Evolutionary conservation across 164 flowering plant genomes (phyloP), one percentile per base, ranked within the genome.

Genomic region (Macadamia tetraphylla): DNA sequence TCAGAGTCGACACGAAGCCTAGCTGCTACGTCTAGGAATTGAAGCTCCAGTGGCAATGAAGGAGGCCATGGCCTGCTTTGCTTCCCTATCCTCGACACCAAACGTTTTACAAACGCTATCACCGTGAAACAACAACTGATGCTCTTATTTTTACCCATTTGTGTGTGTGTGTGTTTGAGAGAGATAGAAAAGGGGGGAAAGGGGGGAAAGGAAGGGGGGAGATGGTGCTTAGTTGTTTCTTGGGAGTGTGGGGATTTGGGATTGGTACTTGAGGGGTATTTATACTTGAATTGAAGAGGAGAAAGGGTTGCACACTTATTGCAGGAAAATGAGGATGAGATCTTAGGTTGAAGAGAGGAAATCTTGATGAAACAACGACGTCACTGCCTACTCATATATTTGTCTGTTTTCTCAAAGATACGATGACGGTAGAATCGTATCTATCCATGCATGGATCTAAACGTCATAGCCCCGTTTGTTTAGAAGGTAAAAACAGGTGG

Each of bases 1-100:
- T 67, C 64, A 0, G 71, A 65, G 42, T 87, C 87, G 0, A 70
- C 1, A 4, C 71, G 78, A 52, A 90, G 74, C 60, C 29, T 74
- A 9, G 67, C 6, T 1, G 81, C 75, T 9, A 83, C 65, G 40
- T 83, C 77, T 0, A 74, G 75, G 8, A 76, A 60, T 7, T 67
- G 72, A 32, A 85, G 77, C 29, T 73, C 59, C 30, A 61, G 56
- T 5, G 81, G 83, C 48, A 79, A 57, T 1, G 60, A 46, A 70
- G 12, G 44, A 12, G 68, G 78, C 76, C 76, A 70, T 57, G 81
- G 75, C 63, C 5, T 35, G 3, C 71, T 71, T 64, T 60, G 66
- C 40, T 70, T 70, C 43, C 79, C 76, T 8, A 77, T 29, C 23
- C 66, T 80, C 23, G 23, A 23, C 23, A 23, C 23, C 23, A 23